phyloP scores from a whole-genome alignment of 495 filamentous ascomycete species.

The Penicillium coprophilum region DNA sequence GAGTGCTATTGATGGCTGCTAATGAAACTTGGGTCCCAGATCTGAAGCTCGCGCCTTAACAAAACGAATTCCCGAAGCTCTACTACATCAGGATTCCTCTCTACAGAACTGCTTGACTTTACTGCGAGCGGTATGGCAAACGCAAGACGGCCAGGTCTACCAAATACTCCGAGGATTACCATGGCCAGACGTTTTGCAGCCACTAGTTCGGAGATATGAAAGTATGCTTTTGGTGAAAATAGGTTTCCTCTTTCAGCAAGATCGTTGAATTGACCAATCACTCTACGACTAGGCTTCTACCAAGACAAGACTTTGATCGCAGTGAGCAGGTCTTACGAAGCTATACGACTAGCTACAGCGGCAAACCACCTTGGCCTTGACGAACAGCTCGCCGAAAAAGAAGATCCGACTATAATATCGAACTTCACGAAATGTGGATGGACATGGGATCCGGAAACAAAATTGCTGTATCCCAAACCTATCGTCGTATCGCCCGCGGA shows the following conservation, averaged over 20 bases:
- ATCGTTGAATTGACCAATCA: constrained; percentile 8
- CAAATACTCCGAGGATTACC: constrained; percentile 39
- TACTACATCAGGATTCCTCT: constrained; percentile 40
- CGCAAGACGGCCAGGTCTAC: constrained; percentile 45
- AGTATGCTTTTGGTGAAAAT: constrained; percentile 26
- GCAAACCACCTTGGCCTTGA: constrained; percentile 51
- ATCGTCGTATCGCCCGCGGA: constrained; percentile 30
- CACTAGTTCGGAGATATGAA: constrained; percentile 45
- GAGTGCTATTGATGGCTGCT: constrained; percentile 3
- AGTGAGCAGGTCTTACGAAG: constrained; percentile 49
- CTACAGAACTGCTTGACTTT: constrained; percentile 47
- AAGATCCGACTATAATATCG: constrained; percentile 34
- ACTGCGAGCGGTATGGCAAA: constrained; percentile 52
- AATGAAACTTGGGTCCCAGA: constrained; percentile 25
- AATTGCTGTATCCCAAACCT: constrained; percentile 42
- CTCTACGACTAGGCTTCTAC: constrained; percentile 35
- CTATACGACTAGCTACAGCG: constrained; percentile 46
- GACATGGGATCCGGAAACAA: constrained; percentile 43
- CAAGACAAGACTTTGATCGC: constrained; percentile 49
- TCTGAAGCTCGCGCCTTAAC: constrained; percentile 54
- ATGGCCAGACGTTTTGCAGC: constrained; percentile 43
- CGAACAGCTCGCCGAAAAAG: constrained; percentile 28
- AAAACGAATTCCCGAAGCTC: constrained; percentile 44
- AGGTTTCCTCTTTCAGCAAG: background rate
- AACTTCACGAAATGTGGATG: constrained; percentile 47